These are phyloP conservation scores for Suillus lakei DNA, from an alignment of 768 basidiomycete genomes.

Conservation along the genomic window DNA sequence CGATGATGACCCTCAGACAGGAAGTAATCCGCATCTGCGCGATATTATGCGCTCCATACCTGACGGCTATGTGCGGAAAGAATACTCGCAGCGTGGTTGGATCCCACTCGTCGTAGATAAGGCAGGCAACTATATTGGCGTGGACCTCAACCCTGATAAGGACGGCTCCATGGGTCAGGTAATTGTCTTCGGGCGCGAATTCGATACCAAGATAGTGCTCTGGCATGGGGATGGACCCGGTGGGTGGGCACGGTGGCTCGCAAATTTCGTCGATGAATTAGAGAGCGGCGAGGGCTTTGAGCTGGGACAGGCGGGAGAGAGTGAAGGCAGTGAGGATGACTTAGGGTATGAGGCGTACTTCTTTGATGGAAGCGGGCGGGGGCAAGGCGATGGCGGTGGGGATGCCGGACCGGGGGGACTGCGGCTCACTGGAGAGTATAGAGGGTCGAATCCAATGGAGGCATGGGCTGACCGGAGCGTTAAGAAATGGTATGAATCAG, in stretches of 20 bases:
- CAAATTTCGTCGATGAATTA: slow-evolving; percentile 88
- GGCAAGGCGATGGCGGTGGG: slow-evolving; percentile 79
- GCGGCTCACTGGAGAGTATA: slow-evolving; percentile 82
- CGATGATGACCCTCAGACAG: slow-evolving; percentile 85
- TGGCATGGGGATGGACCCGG: slow-evolving; percentile 89
- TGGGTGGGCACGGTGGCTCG: slow-evolving; percentile 96
- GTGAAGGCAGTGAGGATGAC: slow-evolving; percentile 81
- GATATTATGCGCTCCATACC: slow-evolving; percentile 89
- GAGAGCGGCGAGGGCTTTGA: slow-evolving; percentile 91
- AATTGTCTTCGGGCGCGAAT: slow-evolving; percentile 98
- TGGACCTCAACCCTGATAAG: slow-evolving; percentile 89
- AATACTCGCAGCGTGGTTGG: slow-evolving; percentile 96
- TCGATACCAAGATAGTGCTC: slow-evolving; percentile 96
- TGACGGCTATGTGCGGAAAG: slow-evolving; percentile 82
- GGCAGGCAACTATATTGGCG: slow-evolving; percentile 94
- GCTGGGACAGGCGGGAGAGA: slow-evolving; percentile 63
- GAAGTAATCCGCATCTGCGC: slow-evolving; percentile 73
- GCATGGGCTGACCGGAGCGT: slow-evolving; percentile 93
- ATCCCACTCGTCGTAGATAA: slow-evolving; percentile 94
- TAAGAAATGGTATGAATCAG: slow-evolving; percentile 83
- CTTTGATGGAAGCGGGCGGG: slow-evolving; percentile 77
- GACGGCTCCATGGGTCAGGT: slow-evolving; percentile 86
- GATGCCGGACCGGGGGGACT: slow-evolving; percentile 74
- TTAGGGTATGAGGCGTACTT: slow-evolving; percentile 89
- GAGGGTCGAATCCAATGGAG: slow-evolving; percentile 91